phyloP scores from a whole-genome alignment of 2,329 filamentous ascomycete species.

The Neonectria punicea region DNA sequence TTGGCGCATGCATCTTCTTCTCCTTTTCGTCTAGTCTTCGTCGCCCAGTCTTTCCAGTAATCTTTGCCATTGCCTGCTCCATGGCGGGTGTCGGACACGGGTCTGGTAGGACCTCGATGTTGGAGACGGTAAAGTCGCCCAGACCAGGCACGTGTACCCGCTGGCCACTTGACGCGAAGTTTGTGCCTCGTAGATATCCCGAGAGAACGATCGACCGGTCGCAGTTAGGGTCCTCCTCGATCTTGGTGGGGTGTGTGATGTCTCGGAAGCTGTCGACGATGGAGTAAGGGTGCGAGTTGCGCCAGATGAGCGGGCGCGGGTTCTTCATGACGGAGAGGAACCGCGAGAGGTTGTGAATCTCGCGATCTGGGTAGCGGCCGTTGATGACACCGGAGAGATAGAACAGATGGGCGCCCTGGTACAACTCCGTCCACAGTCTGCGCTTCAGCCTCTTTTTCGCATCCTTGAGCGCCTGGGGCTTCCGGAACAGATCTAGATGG shows the following conservation, averaged over 20 bases:
- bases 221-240: conserved; percentile 89
- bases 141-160: conserved; percentile 92
- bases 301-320: conserved; percentile 93
- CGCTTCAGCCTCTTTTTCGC: conserved; percentile 98
- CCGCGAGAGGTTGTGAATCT: conserved; percentile 93
- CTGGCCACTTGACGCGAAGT: conserved; percentile 87
- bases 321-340: conserved; percentile 99
- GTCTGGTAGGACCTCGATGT: conserved; percentile 89
- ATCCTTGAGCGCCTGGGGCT: conserved; percentile 89
- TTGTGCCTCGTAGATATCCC: conserved; percentile 93
- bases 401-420: conserved; percentile 96
- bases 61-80: conserved; percentile 87
- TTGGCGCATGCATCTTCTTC: conserved; percentile 94
- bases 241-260: conserved; percentile 89
- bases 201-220: conserved; percentile 92
- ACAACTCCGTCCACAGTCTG: conserved; percentile 95
- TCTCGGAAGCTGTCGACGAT: conserved; percentile 95
- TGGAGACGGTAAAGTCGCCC: conserved; percentile 85
- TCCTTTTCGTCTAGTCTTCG: conserved; percentile 94
- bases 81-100: conserved; percentile 94
- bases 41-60: conserved; percentile 82
- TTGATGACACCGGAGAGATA: conserved; percentile 97
- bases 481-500: conserved; percentile 94
- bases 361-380: conserved; percentile 93
- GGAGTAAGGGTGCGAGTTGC: conserved; percentile 94